These are phyloP conservation scores for Coprinellus aureogranulatus DNA, from an alignment of 768 basidiomycete genomes.

Conservation along the genomic window DNA sequence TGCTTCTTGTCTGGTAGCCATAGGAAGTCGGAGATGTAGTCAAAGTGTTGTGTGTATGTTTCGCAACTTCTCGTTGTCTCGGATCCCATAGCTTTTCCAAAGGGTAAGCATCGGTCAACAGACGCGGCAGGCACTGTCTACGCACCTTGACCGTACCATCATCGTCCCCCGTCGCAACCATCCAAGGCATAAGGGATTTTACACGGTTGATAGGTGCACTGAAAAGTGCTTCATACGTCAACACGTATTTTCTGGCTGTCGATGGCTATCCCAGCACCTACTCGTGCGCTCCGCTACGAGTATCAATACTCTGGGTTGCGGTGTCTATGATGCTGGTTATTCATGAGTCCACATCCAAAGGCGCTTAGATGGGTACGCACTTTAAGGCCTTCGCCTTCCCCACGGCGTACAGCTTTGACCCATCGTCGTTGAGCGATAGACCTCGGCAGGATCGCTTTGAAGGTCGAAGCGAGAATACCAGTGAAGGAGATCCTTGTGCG, in stretches of 20 bases:
- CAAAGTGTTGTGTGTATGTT: constrained; percentile 85
- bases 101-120: constrained; percentile 1
- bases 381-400: constrained; percentile 79
- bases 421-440: constrained; percentile 65
- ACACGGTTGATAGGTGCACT: constrained; percentile 88
- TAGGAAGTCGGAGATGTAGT: constrained; percentile 91
- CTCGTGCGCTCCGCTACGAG: constrained; percentile 62
- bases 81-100: constrained; percentile 82
- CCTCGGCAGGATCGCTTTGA: constrained; percentile 84
- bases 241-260: constrained; percentile 8
- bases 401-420: constrained; percentile 67
- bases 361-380: constrained; percentile 45
- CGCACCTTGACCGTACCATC: constrained; percentile 89
- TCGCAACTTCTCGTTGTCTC: constrained; percentile 59
- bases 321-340: constrained; percentile 64
- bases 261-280: constrained; percentile 34
- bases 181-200: constrained; percentile 62
- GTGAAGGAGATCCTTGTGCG: constrained; percentile 58
- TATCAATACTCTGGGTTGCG: constrained; percentile 49
- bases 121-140: not conserved
- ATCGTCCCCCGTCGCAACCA: constrained; percentile 87
- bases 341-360: constrained; percentile 16
- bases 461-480: constrained; percentile 62
- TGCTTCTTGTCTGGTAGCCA: constrained; percentile 84
- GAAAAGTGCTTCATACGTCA: constrained; percentile 33